These are phyloP conservation scores for Hericium erinaceus DNA, from an alignment of 768 basidiomycete genomes.

Conservation along the genomic window DNA sequence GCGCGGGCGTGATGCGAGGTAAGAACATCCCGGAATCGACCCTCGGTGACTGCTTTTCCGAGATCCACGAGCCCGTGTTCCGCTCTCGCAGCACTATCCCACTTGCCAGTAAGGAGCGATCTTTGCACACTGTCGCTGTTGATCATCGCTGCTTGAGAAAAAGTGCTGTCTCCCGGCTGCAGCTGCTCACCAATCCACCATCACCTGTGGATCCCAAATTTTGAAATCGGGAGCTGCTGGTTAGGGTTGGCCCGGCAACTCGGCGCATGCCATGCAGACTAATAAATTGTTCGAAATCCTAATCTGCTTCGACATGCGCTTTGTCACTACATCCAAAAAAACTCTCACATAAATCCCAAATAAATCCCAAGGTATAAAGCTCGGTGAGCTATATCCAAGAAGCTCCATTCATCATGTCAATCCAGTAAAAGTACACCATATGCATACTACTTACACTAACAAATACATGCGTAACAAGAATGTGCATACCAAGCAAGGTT, in stretches of 20 bases:
- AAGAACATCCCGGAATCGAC: constrained; percentile 45
- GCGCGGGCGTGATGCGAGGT: constrained; percentile 25
- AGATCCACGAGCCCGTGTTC: constrained; percentile 26
- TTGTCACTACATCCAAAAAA: too few relatives aligned
- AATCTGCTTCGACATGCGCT: too few relatives aligned
- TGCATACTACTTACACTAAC: too few relatives aligned
- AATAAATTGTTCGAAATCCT: too few relatives aligned
- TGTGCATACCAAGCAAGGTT: too few relatives aligned
- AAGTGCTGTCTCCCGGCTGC: neutral
- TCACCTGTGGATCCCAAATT: neutral
- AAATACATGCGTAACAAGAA: too few relatives aligned
- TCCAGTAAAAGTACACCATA: too few relatives aligned
- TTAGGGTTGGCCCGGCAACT: neutral
- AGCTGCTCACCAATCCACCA: neutral
- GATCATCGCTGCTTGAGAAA: constrained; percentile 2
- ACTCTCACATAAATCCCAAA: too few relatives aligned
- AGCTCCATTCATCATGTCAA: too few relatives aligned
- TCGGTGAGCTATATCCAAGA: too few relatives aligned
- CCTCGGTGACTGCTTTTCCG: constrained; percentile 49
- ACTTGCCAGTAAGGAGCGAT: constrained; percentile 44
- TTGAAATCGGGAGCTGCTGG: neutral
- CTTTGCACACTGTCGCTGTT: constrained; percentile 34
- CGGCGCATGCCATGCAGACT: neutral
- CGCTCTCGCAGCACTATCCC: constrained; percentile 27
- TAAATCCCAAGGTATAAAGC: too few relatives aligned